A percentile compares a stretch with the other conserved stretches of the same genome.
These are phyloP conservation scores for Bombardia bombarda DNA, from an alignment of 495 filamentous ascomycete species.

Conservation along the genomic window DNA sequence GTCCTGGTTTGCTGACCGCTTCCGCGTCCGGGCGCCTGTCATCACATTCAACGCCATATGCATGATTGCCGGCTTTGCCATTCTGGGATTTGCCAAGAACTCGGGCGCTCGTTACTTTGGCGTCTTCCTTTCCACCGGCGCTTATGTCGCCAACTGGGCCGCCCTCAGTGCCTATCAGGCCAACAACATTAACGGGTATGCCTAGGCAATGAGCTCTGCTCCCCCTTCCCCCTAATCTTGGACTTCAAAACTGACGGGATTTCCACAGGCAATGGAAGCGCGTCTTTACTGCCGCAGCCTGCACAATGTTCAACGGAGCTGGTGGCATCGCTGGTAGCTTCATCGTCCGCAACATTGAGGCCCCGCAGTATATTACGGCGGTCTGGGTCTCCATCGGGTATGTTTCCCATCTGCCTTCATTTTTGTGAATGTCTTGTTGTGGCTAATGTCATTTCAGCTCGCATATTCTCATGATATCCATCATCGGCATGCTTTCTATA, in stretches of 20 bases:
- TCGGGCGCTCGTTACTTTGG: constrained; percentile 66
- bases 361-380: constrained; percentile 60
- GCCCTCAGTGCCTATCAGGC: constrained; percentile 66
- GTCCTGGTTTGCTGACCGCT: constrained; percentile 60
- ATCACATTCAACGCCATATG: constrained; percentile 68
- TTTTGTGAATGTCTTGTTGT: background rate
- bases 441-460: constrained; percentile 14
- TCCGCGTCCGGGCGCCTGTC: constrained; percentile 55
- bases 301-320: constrained; percentile 64
- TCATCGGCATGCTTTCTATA: constrained; percentile 51
- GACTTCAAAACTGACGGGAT: constrained; percentile 3
- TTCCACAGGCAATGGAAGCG: constrained; percentile 61
- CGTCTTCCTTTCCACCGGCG: constrained; percentile 66
- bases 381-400: constrained; percentile 66
- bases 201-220: background rate
- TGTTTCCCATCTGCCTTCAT: background rate
- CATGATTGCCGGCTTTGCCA: constrained; percentile 63
- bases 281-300: constrained; percentile 58
- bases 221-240: background rate
- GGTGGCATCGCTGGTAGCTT: constrained; percentile 72
- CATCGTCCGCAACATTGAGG: constrained; percentile 61
- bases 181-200: constrained; percentile 54
- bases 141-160: constrained; percentile 75
- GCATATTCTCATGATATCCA: constrained; percentile 57
- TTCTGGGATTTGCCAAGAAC: constrained; percentile 63